Evolutionary conservation across 108 stramenopile species (phyloP), one percentile per base, ranked within the genome.

Genomic region (Seminavis robusta): DNA sequence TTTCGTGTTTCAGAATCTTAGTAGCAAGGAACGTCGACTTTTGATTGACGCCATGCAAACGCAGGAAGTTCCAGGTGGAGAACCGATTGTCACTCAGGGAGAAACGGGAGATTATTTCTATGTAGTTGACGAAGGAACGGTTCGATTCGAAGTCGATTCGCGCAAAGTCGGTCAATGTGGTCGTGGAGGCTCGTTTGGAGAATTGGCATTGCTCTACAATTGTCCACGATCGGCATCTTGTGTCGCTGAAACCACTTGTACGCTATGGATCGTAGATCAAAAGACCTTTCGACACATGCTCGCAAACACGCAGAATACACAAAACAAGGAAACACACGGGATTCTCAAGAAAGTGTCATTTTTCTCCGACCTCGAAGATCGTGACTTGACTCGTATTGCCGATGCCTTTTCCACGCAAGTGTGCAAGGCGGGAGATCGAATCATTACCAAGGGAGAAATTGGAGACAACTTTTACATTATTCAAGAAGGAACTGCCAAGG

Each of bases 201-300:
- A 95, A 69, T 67, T 95, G 17, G 90, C 95, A 8, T 67, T 95
- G 27, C 64, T 95, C 62, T 95, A 95, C 74, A 86, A 85, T 58
- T 76, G 78, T 30, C 91, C 95, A 0, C 67, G 95, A 34, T 91
- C 93, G n/a, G 95, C 95, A 32, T 80, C 87, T 26, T 84, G 84
- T 47, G 63, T 83, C 48, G 84, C 81, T 4, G 63, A 16, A 27
- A 49, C 25, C 6, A 11, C 26, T 16, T 23, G 33, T 30, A 20
- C 8, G 19, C 44, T 81, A 23, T 83, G 61, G 46, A 52, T 65
- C 6, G 59, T 84, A 0, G 76, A 81, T 44, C 83, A 79, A 47
- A 64, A 53, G 13, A 77, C 80, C 5, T 88, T 88, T 56, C 73
- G 81, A 30, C 65, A 65, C 42, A 74, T 85, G 40, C 63, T 82